Evolutionary conservation across 768 basidiomycete genomes (phyloP), one percentile per base, ranked within the genome.

Genomic region (Pleurotus djamor): DNA sequence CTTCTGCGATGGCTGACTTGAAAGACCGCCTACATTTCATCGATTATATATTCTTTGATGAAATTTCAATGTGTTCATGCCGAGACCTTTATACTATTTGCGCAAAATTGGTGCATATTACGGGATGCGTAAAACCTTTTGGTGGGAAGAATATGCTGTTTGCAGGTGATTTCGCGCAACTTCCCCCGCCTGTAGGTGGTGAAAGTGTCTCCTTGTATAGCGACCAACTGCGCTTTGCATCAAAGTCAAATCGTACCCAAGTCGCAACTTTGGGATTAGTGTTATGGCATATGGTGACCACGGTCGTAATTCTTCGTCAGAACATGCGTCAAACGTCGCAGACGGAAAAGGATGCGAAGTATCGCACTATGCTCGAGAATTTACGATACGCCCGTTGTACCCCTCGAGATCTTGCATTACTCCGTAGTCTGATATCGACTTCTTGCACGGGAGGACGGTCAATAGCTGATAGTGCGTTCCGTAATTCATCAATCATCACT

Each of bases 31-130:
- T 65, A 69, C 32, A 69, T 76, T 7, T 67, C 75, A n/a, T n/a
- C n/a, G n/a, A n/a, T 1, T 76, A 76, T 65, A 60, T 79, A 1
- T 76, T 79, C 32, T 50, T 79, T 2, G 75, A 79, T 68, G 78
- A 80, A 59, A 59, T 78, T 0, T 78, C 76, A 0, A 80, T 80
- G 79, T 48, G 77, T 2, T 63, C 68, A 1, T 72, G 70, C 60
- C n/a, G 58, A 16, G 65, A 68, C 33, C 41, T 77, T 2, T 68
- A 69, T 44, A 48, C 47, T 0, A 74, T 75, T 1, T 68, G 65
- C 60, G 60, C 61, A 4, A 52, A 59, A n/a, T 59, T 76, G 4
- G 57, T 64, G 32, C 54, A 59, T 33, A 64, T 67, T 1, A 66
- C 56, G 8, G 60, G 62, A n/a, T 48, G 60, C 12, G 66, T 65